Conservation (phyloP, 352 stramenopile genomes). For the Globisporangium rhizosaccharum region DNA sequence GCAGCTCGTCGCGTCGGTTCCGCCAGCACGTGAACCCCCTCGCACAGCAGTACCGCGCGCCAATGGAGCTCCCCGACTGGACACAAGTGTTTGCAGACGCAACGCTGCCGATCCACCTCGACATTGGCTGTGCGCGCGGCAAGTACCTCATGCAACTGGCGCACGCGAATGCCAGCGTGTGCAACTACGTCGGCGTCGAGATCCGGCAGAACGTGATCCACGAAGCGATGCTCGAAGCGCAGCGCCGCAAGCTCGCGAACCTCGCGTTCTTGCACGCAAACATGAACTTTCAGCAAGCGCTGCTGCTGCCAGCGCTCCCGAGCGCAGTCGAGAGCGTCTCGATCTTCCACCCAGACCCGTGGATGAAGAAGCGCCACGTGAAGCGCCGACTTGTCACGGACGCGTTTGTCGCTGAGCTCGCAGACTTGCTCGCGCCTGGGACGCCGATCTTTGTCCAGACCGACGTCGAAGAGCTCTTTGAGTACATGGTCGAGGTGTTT, state of each 20-base stretch:
- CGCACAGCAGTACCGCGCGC: conserved; percentile 49
- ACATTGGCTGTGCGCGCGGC: conserved; percentile 72
- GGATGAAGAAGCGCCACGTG: conserved; percentile 86
- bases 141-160: conserved; percentile 78
- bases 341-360: conserved; percentile 86
- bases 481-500: conserved; percentile 83
- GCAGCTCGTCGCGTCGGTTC: conserved; percentile 44
- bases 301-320: conserved; percentile 56
- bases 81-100: conserved; percentile 32
- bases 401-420: conserved; percentile 64
- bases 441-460: conserved; percentile 81
- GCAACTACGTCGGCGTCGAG: conserved; percentile 82
- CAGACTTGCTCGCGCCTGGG: conserved; percentile 32
- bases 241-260: conserved; percentile 46
- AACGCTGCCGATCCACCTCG: conserved; percentile 66
- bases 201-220: conserved; percentile 76
- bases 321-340: conserved; percentile 60
- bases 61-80: conserved; percentile 65
- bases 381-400: conserved; percentile 74
- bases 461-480: conserved; percentile 76
- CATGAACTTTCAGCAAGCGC: conserved; percentile 76
- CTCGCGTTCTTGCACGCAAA: conserved; percentile 76
- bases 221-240: conserved; percentile 43
- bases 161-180: conserved; percentile 17
- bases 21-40: conserved; percentile 86